Base-by-base conservation (phyloP, 306 rosid genomes). In the Urtica urens region DNA sequence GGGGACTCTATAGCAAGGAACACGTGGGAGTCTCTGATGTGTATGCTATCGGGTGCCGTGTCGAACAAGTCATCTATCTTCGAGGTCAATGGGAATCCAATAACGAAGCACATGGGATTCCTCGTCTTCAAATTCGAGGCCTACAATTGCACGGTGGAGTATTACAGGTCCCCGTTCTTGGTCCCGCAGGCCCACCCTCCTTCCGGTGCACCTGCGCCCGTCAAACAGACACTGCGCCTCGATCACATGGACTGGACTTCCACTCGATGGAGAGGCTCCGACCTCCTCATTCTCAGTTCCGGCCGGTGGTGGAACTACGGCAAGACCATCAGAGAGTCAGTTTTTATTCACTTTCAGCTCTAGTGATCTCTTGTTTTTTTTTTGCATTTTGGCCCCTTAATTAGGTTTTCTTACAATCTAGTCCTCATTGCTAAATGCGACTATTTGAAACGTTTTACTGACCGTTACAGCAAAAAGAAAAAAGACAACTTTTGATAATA, bases 1-100 rank as follows among this genome's bases (percentile, higher is more conserved):
- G 96, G 96, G 7, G 96, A 87, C 59, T 87, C 96, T 6, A 75
- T 87, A 44, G 94, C 85, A 51, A 87, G 96, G 71, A 87, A 87
- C 68, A 94, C 80, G 30, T 82, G 94, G 96, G 96, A 80, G 56
- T 87, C 96, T 3, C 78, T 87, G 12, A 92, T 87, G 53, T 87
- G 96, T 59, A 60, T 87, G 85, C 85, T 87, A 28, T 87, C 93
- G 62, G 73, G 79, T 53, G 82, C 31, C 0, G 29, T 87, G 57
- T 51, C 66, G 6, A 71, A 87, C 70, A 73, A 78, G 64, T 45
- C 70, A 53, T 41, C 69, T 16, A 59, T 83, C 31, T 71, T 77
- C 25, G 94, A 87, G 63, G 78, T 82, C 59, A 77, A 83, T 45
- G 82, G 94, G 60, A 75, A 4, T 14, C 94, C 84, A 15, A 87